Percentiles rank a stretch among this genome's conserved stretches.
These are phyloP conservation scores for Cladophialophora chaetospira DNA, from an alignment of 2,329 filamentous ascomycete genomes.

Conservation along the genomic window DNA sequence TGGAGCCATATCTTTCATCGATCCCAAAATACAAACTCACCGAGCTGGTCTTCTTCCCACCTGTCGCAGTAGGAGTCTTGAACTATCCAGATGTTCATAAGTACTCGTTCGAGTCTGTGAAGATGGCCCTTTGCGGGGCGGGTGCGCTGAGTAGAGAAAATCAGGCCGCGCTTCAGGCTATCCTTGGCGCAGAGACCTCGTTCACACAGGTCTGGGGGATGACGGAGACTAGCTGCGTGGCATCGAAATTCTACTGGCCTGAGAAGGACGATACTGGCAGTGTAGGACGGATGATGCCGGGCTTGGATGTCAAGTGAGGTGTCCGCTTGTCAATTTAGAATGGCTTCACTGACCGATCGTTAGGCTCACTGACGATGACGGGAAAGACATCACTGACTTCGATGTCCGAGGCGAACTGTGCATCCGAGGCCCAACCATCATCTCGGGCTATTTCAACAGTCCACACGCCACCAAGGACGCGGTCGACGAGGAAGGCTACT, in stretches of 20 bases:
- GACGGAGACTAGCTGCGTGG: slow-evolving; percentile 48
- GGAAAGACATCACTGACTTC: slow-evolving; percentile 57
- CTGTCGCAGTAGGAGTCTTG: slow-evolving; percentile 45
- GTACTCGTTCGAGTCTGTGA: slow-evolving; percentile 42
- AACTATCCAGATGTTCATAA: slow-evolving; percentile 16
- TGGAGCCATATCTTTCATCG: slow-evolving; percentile 43
- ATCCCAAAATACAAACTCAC: slow-evolving; percentile 49
- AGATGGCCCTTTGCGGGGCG: slow-evolving; percentile 51
- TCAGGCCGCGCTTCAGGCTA: slow-evolving; percentile 43
- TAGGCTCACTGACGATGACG: slow-evolving; percentile 57
- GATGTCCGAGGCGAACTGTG: slow-evolving; percentile 51
- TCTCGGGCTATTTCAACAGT: slow-evolving; percentile 43
- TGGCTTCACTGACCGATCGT: background rate
- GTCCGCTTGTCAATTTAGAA: too few species aligned
- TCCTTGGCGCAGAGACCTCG: slow-evolving; percentile 46
- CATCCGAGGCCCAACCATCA: slow-evolving; percentile 43
- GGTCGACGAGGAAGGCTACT: slow-evolving; percentile 54
- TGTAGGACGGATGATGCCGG: slow-evolving; percentile 22
- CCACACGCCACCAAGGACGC: slow-evolving; percentile 36
- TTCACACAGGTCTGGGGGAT: slow-evolving; percentile 58
- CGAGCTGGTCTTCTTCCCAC: slow-evolving; percentile 52
- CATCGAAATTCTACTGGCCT: slow-evolving; percentile 21
- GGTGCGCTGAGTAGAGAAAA: slow-evolving; percentile 49
- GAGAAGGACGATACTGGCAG: slow-evolving; percentile 26
- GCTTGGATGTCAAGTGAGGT: slow-evolving; percentile 26